Evolutionary conservation across 495 filamentous ascomycete genomes (phyloP), one percentile per base, ranked within the genome.

Genomic region (Penicillium waksmanii): DNA sequence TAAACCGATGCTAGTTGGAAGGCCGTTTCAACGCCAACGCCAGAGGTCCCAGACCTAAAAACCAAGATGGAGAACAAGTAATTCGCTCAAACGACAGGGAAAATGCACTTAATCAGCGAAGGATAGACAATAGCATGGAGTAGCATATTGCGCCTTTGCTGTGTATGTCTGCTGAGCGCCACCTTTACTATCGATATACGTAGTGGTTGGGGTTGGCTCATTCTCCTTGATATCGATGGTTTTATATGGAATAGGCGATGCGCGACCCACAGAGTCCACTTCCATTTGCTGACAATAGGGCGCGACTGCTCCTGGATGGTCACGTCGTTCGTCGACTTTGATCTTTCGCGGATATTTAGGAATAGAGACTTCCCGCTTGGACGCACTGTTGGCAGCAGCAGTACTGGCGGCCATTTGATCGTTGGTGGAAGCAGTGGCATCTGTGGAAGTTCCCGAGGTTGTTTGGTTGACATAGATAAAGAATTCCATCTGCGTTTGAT

Each of bases 251-350:
- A 84, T 66, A 19, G 80, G 74, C 9, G 69, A 66, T 10, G 85
- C 66, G 5, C 66, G 59, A 4, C 80, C 79, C 57, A 84, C 69
- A 17, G 79, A 65, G 38, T 83, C 70, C 19, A 96, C 80, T 63
- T 85, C 77, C 76, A 90, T 88, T 64, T 92, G 86, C 49, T 90
- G 83, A 72, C 92, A 96, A 62, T 85, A 85, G 3, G 89, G 84
- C 51, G 74, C 54, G 47, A 51, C 64, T 47, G 63, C 74, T 19
- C 68, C 73, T 56, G 62, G 61, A 59, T 55, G 77, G 63, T 69
- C 85, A 60, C 91, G 83, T 38, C 86, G 86, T 71, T 96, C 93
- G 67, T 91, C 85, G 34, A 96, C 79, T 71, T 96, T 95, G 64
- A 96, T 79, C 40, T 88, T 80, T 36, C 85, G 84, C 1, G 91